phyloP scores from a whole-genome alignment of 805 yeast genomes.

The Yarrowia porcina region DNA sequence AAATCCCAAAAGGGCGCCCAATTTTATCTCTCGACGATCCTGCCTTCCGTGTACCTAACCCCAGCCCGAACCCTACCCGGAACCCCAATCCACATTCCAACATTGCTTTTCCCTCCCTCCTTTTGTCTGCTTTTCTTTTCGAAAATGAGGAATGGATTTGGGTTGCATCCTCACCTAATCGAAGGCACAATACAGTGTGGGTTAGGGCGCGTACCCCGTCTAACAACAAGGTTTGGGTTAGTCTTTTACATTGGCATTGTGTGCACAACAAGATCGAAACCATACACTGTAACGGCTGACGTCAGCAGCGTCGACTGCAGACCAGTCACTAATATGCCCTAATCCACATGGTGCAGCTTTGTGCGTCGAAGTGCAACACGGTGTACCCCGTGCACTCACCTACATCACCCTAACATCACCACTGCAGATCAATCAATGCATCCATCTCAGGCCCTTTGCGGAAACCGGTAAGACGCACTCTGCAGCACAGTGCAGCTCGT shows the following conservation, averaged over 20 bases:
- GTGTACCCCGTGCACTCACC: too few species aligned
- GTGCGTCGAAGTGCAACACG: too few species aligned
- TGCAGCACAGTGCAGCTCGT: not conserved
- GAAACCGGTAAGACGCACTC: slow-evolving; percentile 1
- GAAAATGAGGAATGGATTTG: not conserved
- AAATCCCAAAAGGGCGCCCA: too few species aligned
- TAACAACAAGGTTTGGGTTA: not conserved
- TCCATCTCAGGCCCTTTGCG: slow-evolving; percentile 4
- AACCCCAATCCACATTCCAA: too few species aligned
- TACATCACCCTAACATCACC: not conserved
- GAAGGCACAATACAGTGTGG: slow-evolving; percentile 1
- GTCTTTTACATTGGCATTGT: slow-evolving; percentile 16
- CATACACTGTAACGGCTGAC: slow-evolving; percentile 1
- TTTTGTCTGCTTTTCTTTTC: not conserved
- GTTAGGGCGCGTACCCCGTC: not conserved
- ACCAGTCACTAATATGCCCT: too few species aligned
- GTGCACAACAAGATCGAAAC: slow-evolving; percentile 17
- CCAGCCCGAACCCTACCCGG: too few species aligned
- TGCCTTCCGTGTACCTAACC: too few species aligned
- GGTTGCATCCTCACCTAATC: slow-evolving; percentile 1
- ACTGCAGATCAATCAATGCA: not conserved
- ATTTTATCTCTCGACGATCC: too few species aligned
- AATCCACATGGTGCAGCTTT: too few species aligned
- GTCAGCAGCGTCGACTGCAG: too few species aligned
- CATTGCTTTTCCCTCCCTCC: not conserved